Evolutionary conservation across 306 rosid genomes (phyloP).

Genomic region (Vigna unguiculata): DNA sequence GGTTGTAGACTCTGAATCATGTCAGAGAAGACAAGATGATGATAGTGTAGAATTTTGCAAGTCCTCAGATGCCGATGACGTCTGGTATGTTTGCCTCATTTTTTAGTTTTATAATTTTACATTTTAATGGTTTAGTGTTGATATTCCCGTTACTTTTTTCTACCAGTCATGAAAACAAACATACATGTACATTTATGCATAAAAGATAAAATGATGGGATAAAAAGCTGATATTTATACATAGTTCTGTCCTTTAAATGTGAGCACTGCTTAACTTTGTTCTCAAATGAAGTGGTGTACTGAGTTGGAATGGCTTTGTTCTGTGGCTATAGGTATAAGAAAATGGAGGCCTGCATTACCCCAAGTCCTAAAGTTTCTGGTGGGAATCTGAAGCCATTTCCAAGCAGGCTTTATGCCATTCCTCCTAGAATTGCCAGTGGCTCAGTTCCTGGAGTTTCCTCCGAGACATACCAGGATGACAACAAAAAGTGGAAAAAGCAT

Average conservation of each 20-base stretch:
- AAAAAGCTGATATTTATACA: not conserved
- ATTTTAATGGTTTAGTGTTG: not conserved
- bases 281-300: no score
- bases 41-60: constrained; percentile 62
- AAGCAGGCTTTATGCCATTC: constrained; percentile 62
- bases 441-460: constrained; percentile 66
- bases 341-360: constrained; percentile 72
- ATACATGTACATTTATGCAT: not conserved
- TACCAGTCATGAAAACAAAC: not conserved
- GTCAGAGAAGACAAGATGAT: constrained; percentile 61
- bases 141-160: not conserved
- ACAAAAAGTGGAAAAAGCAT: constrained; percentile 72
- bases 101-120: not conserved
- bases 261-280: no score
- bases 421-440: constrained; percentile 73
- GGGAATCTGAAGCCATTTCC: constrained; percentile 69
- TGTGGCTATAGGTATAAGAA: constrained; percentile 65
- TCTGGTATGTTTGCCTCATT: constrained; percentile 56
- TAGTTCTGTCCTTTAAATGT: no score
- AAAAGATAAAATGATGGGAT: not conserved
- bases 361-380: constrained; percentile 56
- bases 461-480: constrained; percentile 63
- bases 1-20: constrained; percentile 68
- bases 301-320: not conserved
- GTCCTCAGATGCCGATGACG: constrained; percentile 61